Evolutionary conservation across 192 early-diverging fungal genomes (phyloP), one percentile per base, ranked within the genome.

Genomic region (Thamnidium elegans): DNA sequence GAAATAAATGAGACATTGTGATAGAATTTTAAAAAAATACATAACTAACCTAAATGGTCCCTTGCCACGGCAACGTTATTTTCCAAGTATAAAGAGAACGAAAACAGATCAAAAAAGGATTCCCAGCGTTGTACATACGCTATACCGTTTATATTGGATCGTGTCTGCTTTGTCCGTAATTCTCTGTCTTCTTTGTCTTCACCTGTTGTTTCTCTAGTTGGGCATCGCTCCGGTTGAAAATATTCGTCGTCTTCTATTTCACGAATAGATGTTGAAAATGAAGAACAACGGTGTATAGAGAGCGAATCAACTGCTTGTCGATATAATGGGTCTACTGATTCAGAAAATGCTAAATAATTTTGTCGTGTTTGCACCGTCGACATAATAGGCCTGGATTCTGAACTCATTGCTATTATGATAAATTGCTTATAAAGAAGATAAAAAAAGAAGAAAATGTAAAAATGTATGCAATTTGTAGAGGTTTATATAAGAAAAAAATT

Each of bases 51-150:
- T 17, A 89, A 78, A 63, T 92, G 88, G 67, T 92, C 90, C 63
- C 90, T 79, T 46, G 90, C 87, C 34, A 89, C 87, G 36, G 86
- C 86, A 62, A 81, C 85, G 68, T 84, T 89, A 71, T 90, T 92
- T 14, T 91, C 87, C 15, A 91, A 78, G 1, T 52, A 55, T 9
- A 78, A 52, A 3, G 81, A 71, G 11, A 67, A 21, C 3, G 68
- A 62, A 17, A 59, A 26, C 11, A 4, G 20, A 45, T 59, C 58
- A 20, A 45, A 45, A 11, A 59, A 11, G 11, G 5, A 4, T 14
- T 59, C 58, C 10, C 32, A 42, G 19, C 36, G 32, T 21, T 58
- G n/a, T 39, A 58, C 20, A 21, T 58, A 58, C 0, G 36, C 55
- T 39, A 17, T 19, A 21, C 19, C 34, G 6, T 43, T n/a, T n/a